Conservation (phyloP, 1,284 basidiomycete genomes). For the Apiotrichum sp. region DNA sequence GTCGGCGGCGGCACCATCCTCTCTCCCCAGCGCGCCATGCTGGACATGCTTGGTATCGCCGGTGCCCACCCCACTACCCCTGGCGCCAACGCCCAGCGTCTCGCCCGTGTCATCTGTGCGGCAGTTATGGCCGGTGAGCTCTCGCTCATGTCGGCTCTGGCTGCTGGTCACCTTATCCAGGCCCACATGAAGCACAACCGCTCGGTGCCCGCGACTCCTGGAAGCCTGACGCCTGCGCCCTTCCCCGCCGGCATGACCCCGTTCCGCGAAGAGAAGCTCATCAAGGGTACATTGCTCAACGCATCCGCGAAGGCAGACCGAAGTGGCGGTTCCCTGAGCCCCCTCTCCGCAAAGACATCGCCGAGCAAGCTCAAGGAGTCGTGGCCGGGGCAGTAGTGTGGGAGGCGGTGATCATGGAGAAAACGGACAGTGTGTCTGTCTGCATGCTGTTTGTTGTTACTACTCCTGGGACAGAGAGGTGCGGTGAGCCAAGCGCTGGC, state of each 20-base stretch:
- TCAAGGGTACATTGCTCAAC: constrained; percentile 14
- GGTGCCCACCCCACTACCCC: constrained; percentile 78
- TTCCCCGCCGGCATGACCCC: constrained; percentile 29
- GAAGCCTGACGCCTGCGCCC: constrained; percentile 34
- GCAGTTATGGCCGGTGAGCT: constrained; percentile 94
- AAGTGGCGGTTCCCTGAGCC: background rate
- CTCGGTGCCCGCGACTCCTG: constrained; percentile 42
- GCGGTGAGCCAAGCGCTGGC: background rate
- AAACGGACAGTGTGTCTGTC: background rate
- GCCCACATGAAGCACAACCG: constrained; percentile 63
- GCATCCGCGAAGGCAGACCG: constrained; percentile 5
- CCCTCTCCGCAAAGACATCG: constrained; percentile 1
- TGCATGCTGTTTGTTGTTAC: background rate
- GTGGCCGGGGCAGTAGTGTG: constrained; percentile 12
- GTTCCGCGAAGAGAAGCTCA: constrained; percentile 25
- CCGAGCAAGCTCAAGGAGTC: constrained; percentile 8
- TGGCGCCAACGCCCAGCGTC: constrained; percentile 75
- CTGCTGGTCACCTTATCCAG: constrained; percentile 82
- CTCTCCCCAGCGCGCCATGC: constrained; percentile 76
- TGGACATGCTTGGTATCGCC: constrained; percentile 84
- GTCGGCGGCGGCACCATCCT: constrained; percentile 93
- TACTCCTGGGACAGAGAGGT: background rate
- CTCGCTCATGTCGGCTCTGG: constrained; percentile 78
- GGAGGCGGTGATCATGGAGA: background rate
- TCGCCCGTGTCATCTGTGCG: constrained; percentile 79